phyloP scores from a whole-genome alignment of 2,329 filamentous ascomycete species.

The Exutisphaerella laricina region DNA sequence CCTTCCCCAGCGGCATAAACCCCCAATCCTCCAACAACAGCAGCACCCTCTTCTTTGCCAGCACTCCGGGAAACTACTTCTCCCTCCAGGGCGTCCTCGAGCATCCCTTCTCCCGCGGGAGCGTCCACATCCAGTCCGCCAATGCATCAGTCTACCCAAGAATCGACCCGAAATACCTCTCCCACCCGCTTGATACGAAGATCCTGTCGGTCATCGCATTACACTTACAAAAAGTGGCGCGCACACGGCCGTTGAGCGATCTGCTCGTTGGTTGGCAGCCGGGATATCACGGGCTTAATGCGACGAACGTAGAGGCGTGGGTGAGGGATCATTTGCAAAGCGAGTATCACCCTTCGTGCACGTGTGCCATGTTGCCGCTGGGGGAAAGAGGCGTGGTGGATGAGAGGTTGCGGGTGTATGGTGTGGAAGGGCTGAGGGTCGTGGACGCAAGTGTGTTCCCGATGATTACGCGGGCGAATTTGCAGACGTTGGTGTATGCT shows the following conservation, averaged over 20 bases:
- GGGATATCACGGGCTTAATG: conserved; percentile 7
- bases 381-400: conserved; percentile 11
- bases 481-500: conserved; percentile 18
- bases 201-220: conserved; percentile 11
- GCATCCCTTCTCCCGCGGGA: conserved; percentile 43
- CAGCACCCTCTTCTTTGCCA: conserved; percentile 20
- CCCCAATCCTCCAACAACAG: conserved; percentile 23
- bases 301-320: conserved; percentile 10
- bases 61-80: conserved; percentile 38
- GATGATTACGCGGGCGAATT: conserved; percentile 38
- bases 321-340: conserved; percentile 12
- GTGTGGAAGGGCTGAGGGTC: conserved; percentile 20
- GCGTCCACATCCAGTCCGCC: conserved; percentile 33
- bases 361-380: conserved; percentile 30
- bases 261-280: conserved; percentile 10
- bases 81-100: conserved; percentile 53
- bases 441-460: conserved; percentile 38
- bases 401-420: conserved; percentile 2
- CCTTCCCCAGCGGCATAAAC: conserved; percentile 23
- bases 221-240: conserved; percentile 9
- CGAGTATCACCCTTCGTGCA: conserved; percentile 39
- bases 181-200: conserved; percentile 46
- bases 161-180: conserved; percentile 28
- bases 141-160: conserved; percentile 17
- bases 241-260: conserved; percentile 4